Conservation (phyloP, 2,329 filamentous ascomycete genomes). For the Fusarium austroafricanum region DNA sequence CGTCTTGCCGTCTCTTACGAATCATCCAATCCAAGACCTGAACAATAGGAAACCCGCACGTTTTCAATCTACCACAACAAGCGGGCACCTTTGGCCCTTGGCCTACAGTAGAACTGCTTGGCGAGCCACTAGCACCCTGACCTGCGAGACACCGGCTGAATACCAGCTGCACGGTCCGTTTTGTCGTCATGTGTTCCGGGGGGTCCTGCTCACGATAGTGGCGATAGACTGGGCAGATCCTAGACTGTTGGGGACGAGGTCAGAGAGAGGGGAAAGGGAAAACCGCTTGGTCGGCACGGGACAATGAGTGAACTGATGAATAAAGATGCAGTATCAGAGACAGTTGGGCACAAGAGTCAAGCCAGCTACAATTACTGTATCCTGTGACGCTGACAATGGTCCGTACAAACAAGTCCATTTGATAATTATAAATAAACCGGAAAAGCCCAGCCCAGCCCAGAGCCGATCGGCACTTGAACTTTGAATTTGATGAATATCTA, state of each 20-base stretch:
- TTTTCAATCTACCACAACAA: conserved; percentile 2
- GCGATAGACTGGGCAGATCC: neutral
- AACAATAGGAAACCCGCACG: conserved; percentile 28
- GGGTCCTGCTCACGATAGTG: conserved; percentile 3
- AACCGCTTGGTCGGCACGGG: conserved; percentile 23
- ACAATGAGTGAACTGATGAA: conserved; percentile 15
- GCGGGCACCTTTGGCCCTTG: conserved; percentile 1
- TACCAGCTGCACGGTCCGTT: conserved; percentile 33
- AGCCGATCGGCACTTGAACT: conserved; percentile 13
- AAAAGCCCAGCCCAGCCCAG: conserved; percentile 2
- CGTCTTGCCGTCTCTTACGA: conserved; percentile 12
- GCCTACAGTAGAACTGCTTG: conserved; percentile 16
- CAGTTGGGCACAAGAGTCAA: conserved; percentile 4
- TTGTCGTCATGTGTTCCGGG: conserved; percentile 40
- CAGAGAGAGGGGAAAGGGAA: neutral
- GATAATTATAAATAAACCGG: conserved; percentile 30
- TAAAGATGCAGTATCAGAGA: conserved; percentile 31
- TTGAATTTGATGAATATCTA: neutral
- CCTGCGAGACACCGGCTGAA: conserved; percentile 39
- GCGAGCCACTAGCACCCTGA: conserved; percentile 35
- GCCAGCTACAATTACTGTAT: neutral
- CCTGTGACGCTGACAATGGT: conserved; percentile 33
- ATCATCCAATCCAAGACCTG: conserved; percentile 37
- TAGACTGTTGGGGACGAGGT: conserved; percentile 2
- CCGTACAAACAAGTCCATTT: neutral